Evolutionary conservation across 2,329 filamentous ascomycete species (phyloP).

Genomic region (Ophiocordyceps polyrhachis-furcata): DNA sequence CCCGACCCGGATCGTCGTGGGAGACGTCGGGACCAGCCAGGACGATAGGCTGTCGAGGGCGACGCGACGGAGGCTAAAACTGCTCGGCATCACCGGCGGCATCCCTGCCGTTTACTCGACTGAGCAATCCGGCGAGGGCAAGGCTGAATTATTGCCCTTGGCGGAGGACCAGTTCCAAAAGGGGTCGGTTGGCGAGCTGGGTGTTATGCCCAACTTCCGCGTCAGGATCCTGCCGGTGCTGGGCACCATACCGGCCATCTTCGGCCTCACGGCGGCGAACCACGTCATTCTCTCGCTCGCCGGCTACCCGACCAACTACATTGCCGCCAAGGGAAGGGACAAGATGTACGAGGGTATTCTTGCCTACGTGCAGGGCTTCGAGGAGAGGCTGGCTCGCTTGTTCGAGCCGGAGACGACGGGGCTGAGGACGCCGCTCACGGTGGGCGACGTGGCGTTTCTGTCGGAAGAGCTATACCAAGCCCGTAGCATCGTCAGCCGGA

Average conservation of each 20-base stretch:
- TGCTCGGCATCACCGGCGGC: constrained; percentile 60
- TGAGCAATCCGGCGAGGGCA: constrained; percentile 76
- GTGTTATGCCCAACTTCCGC: constrained; percentile 79
- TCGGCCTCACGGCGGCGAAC: constrained; percentile 81
- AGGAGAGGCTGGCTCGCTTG: constrained; percentile 52
- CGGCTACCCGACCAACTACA: constrained; percentile 73
- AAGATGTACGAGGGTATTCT: constrained; percentile 85
- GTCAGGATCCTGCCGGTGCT: constrained; percentile 89
- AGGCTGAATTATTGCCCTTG: constrained; percentile 74
- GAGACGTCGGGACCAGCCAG: constrained; percentile 73
- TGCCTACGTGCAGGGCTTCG: constrained; percentile 52
- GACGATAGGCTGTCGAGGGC: constrained; percentile 79
- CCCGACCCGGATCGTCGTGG: constrained; percentile 67
- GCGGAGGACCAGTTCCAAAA: constrained; percentile 76
- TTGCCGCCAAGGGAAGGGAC: constrained; percentile 62
- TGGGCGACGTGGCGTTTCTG: constrained; percentile 69
- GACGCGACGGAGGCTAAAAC: constrained; percentile 62
- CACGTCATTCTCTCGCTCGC: constrained; percentile 71
- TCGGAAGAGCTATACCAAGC: constrained; percentile 79
- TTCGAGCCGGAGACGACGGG: constrained; percentile 31
- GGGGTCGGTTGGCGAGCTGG: constrained; percentile 69
- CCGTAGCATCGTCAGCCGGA: constrained; percentile 63
- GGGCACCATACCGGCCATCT: constrained; percentile 93
- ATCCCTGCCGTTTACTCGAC: constrained; percentile 88
- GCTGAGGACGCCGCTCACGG: constrained; percentile 59